Conservation (phyloP, 768 basidiomycete species). For the Leccinum ochraceum region DNA sequence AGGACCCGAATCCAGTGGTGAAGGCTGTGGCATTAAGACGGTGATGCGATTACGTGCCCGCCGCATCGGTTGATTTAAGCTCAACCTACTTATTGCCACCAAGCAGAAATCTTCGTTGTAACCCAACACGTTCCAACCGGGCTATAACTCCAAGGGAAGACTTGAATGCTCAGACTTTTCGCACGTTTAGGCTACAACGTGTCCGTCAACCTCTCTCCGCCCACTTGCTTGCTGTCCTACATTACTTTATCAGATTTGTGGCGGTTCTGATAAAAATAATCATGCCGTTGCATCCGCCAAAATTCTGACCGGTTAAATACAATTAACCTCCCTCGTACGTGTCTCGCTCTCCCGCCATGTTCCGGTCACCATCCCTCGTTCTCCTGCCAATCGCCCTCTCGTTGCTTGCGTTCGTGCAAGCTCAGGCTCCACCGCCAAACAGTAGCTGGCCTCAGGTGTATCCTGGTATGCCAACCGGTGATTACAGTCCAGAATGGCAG, state of each 20-base stretch:
- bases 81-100: neutral
- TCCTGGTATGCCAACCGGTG: slow-evolving; percentile 43
- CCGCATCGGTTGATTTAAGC: too few species aligned
- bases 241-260: neutral
- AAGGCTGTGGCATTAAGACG: too few species aligned
- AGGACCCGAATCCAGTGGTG: too few species aligned
- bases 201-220: neutral
- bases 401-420: neutral
- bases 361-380: neutral
- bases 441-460: slow-evolving; percentile 40
- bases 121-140: neutral
- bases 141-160: slow-evolving; percentile 8
- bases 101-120: neutral
- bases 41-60: too few species aligned
- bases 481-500: slow-evolving; percentile 63
- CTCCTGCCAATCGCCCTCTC: slow-evolving; percentile 1
- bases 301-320: neutral
- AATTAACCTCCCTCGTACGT: neutral
- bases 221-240: neutral
- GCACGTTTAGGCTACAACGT: slow-evolving; percentile 4
- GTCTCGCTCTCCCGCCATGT: neutral
- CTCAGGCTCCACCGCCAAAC: neutral
- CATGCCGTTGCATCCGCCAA: neutral
- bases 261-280: neutral
- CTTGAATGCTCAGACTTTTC: neutral